Evolutionary conservation across 2,329 filamentous ascomycete genomes (phyloP).

Genomic region (Aspergillus ochraceus): DNA sequence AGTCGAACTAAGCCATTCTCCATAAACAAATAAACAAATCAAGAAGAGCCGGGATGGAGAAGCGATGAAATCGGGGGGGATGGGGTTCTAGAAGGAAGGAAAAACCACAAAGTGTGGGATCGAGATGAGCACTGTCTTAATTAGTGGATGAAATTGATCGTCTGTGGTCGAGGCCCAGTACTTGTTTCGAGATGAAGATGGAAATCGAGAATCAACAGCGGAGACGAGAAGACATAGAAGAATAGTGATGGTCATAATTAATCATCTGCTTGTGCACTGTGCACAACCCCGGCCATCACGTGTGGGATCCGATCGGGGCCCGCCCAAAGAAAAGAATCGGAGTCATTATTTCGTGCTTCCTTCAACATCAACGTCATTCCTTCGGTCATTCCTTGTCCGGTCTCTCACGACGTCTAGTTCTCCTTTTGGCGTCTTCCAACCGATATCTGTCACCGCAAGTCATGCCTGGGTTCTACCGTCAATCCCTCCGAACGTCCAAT

Average conservation of each 20-base stretch:
- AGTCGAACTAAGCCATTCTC: background rate
- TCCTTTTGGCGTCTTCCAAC: background rate
- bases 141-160: background rate
- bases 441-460: background rate
- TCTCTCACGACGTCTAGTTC: background rate
- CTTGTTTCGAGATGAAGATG: background rate
- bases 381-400: no score
- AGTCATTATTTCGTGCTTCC: background rate
- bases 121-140: background rate
- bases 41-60: background rate
- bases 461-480: background rate
- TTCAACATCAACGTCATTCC: background rate
- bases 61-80: background rate
- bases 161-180: background rate
- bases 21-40: conserved; percentile 3
- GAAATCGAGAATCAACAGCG: background rate
- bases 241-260: no score
- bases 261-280: no score
- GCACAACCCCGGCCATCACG: no score
- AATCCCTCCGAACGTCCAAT: background rate
- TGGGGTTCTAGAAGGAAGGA: background rate
- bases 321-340: background rate
- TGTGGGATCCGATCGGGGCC: no score
- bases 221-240: background rate
- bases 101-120: background rate